Evolutionary conservation across 352 stramenopile species (phyloP).

Genomic region (Phytophthora lateralis): DNA sequence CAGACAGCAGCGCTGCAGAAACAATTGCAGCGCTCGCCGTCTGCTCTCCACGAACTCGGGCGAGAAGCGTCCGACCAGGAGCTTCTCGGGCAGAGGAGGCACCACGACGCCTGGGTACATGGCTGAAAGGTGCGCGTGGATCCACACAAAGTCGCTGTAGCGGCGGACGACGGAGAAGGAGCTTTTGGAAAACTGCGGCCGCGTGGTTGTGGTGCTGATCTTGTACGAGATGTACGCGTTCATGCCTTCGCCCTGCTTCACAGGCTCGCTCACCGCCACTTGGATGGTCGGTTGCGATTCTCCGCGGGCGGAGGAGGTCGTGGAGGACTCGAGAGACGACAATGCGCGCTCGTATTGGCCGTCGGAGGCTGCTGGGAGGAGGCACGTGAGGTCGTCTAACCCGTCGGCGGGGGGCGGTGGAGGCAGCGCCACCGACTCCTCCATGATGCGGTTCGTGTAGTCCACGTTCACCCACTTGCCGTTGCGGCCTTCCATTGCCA

Average conservation of each 20-base stretch:
- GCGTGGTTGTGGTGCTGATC: conserved; percentile 81
- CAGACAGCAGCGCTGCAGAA: conserved; percentile 76
- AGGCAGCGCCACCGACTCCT: conserved; percentile 44
- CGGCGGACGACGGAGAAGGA: conserved; percentile 93
- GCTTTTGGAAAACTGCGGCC: conserved; percentile 83
- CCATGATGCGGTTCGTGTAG: conserved; percentile 74
- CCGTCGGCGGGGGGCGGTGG: not conserved
- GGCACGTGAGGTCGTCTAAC: conserved; percentile 18
- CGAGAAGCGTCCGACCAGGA: conserved; percentile 94
- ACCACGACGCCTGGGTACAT: conserved; percentile 92
- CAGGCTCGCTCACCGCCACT: conserved; percentile 93
- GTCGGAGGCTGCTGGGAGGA: conserved; percentile 17
- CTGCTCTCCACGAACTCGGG: conserved; percentile 92
- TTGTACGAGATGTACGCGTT: conserved; percentile 99
- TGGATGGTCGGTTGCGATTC: conserved; percentile 52
- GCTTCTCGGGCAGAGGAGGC: conserved; percentile 95
- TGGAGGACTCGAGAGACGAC: conserved; percentile 9
- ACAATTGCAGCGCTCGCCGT: conserved; percentile 79
- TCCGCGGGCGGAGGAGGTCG: conserved; percentile 5
- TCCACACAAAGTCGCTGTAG: conserved; percentile 97
- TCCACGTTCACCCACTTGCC: conserved; percentile 90
- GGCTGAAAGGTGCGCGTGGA: conserved; percentile 89
- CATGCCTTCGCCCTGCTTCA: conserved; percentile 97
- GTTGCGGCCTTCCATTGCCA: conserved; percentile 60
- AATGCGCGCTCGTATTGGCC: conserved; percentile 4